These are phyloP conservation scores for Keithomyces neogunnii DNA, from an alignment of 2,329 filamentous ascomycete genomes.

Conservation along the genomic window DNA sequence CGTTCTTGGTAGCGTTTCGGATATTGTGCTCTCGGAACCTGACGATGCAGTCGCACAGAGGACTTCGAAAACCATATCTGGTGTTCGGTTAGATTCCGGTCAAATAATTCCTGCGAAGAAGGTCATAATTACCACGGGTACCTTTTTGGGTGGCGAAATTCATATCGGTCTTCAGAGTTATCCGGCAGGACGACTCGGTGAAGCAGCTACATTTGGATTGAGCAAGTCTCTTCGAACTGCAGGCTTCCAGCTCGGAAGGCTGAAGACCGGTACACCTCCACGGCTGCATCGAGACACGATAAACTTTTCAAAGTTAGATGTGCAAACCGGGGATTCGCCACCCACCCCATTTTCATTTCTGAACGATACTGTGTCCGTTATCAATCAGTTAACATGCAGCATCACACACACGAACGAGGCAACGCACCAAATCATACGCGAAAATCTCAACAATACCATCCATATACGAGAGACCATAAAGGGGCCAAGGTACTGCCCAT, in stretches of 20 bases:
- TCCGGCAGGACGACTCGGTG: slow-evolving; percentile 86
- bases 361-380: slow-evolving; percentile 67
- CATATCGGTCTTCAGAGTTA: slow-evolving; percentile 82
- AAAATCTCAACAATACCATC: slow-evolving; percentile 90
- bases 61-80: slow-evolving; percentile 65
- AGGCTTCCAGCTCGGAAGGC: slow-evolving; percentile 77
- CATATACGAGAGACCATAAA: slow-evolving; percentile 94
- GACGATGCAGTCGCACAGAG: slow-evolving; percentile 28
- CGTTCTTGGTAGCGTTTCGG: slow-evolving; percentile 79
- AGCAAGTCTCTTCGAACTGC: slow-evolving; percentile 85
- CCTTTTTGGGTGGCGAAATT: slow-evolving; percentile 91
- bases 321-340: slow-evolving; percentile 74
- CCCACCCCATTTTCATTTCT: slow-evolving; percentile 89
- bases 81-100: slow-evolving; percentile 80
- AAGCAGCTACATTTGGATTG: slow-evolving; percentile 84
- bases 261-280: slow-evolving; percentile 95
- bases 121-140: slow-evolving; percentile 93
- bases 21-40: slow-evolving; percentile 62
- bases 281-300: slow-evolving; percentile 76
- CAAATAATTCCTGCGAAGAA: slow-evolving; percentile 70
- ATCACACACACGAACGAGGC: slow-evolving; percentile 78
- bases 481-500: slow-evolving; percentile 91
- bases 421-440: slow-evolving; percentile 75
- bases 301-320: slow-evolving; percentile 62
- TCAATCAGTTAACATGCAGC: slow-evolving; percentile 78